These are phyloP conservation scores for Dictyostelium intermedium DNA, from an alignment of 78 protist genomes.

Conservation along the genomic window DNA sequence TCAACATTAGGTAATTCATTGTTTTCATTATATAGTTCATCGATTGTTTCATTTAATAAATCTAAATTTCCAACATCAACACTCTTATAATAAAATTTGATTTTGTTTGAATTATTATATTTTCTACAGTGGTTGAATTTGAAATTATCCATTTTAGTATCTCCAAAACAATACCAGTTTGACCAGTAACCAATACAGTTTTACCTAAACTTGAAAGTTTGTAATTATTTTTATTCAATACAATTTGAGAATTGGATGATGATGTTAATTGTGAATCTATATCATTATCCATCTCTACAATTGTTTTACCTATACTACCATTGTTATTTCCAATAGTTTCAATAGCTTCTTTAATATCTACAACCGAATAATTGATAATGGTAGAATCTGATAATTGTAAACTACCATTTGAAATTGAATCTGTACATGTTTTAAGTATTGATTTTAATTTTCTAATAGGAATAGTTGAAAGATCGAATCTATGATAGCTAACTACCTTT, in stretches of 20 bases:
- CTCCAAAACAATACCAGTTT: background rate
- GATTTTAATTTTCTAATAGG: background rate
- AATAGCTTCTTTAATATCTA: background rate
- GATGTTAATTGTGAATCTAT: background rate
- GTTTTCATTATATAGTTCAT: background rate
- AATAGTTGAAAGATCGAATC: background rate
- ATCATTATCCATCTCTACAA: background rate
- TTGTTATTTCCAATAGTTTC: background rate
- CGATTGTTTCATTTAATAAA: background rate
- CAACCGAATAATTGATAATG: background rate
- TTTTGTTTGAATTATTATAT: background rate
- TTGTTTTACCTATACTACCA: background rate
- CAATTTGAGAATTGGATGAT: background rate
- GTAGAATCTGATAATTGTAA: background rate
- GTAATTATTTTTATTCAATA: background rate
- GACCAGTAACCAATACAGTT: background rate
- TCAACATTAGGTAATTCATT: background rate
- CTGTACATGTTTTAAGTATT: background rate
- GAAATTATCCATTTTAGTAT: background rate
- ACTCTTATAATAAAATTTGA: background rate
- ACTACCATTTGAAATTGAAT: background rate
- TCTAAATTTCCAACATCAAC: background rate
- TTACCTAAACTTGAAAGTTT: background rate
- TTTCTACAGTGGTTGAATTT: background rate
- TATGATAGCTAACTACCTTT: background rate